Percentiles rank a stretch among this genome's conserved stretches.
Conservation (phyloP, 306 rosid species). For the Neltuma alba region DNA sequence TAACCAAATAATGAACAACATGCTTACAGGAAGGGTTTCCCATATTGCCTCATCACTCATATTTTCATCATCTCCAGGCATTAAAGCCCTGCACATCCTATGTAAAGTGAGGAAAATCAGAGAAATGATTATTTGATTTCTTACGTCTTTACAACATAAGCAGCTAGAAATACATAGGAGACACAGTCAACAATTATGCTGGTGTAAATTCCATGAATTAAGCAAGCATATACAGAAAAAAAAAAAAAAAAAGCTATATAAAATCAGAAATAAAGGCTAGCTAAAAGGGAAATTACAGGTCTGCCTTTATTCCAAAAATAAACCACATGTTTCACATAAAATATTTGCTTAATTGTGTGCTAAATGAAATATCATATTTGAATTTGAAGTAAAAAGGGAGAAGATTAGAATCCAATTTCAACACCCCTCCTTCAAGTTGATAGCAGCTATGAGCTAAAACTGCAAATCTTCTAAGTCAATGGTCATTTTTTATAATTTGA, state of each 20-base stretch:
- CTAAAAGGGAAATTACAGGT: background rate
- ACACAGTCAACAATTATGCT: background rate
- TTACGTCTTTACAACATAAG: background rate
- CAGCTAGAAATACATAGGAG: background rate
- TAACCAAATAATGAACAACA: conserved; percentile 38
- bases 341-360: background rate
- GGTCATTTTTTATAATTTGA: background rate
- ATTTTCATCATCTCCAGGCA: conserved; percentile 92
- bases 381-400: background rate
- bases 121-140: background rate
- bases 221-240: no score
- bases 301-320: background rate
- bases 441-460: background rate
- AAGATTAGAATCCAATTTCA: background rate
- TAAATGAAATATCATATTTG: background rate
- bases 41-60: conserved; percentile 90
- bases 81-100: conserved; percentile 95
- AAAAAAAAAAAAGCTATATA: no score
- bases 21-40: conserved; percentile 98
- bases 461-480: background rate
- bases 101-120: background rate
- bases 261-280: background rate
- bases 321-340: background rate
- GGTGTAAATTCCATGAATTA: no score
- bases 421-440: background rate